Evolutionary conservation across 148 eudicot species (phyloP), one percentile per base, ranked within the genome.

Genomic region (Persicaria maculosa): DNA sequence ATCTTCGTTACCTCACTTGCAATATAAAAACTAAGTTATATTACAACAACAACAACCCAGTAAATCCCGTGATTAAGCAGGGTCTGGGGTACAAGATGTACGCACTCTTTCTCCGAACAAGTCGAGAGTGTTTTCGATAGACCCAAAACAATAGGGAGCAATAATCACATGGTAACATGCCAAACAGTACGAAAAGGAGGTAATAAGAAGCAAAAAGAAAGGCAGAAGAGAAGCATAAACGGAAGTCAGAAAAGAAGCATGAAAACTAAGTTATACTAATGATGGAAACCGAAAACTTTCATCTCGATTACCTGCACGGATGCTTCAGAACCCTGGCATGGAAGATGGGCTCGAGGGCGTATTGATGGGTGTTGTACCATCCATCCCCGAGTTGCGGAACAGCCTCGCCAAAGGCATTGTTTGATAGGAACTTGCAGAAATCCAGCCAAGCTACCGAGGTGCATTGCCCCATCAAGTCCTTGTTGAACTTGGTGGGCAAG

Each of bases 291-390:
- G 36, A 31, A 31, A 31, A 31, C 36, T 31, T 31, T 31, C 36
- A 31, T 31, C 2, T 31, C 36, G 36, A 69, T 70, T 70, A 71
- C 73, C 73, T 46, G 62, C 97, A 93, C 46, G 93, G 96, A 79
- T 93, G 96, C 11, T 84, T 90, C 36, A 87, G 59, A 46, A 84
- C 80, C 46, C 84, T 81, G 7, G 88, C 74, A 71, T 93, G 96
- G 72, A 88, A 93, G 52, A 90, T 88, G 4, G 86, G 90, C 79
- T 93, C 97, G 4, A 90, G 53, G 1, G 92, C 78, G 55, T 87
- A 90, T n/a, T 93, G 97, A 76, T 90, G 90, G 15, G 96, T 93
- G 83, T 85, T 74, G 69, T 87, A 87, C 97, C 97, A 93, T 0
- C 88, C 87, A 31, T 80, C 69, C 6, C 93, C 97, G 9, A 93